Evolutionary conservation across 208 protist species (phyloP).

Genomic region (Leishmania turanica): DNA sequence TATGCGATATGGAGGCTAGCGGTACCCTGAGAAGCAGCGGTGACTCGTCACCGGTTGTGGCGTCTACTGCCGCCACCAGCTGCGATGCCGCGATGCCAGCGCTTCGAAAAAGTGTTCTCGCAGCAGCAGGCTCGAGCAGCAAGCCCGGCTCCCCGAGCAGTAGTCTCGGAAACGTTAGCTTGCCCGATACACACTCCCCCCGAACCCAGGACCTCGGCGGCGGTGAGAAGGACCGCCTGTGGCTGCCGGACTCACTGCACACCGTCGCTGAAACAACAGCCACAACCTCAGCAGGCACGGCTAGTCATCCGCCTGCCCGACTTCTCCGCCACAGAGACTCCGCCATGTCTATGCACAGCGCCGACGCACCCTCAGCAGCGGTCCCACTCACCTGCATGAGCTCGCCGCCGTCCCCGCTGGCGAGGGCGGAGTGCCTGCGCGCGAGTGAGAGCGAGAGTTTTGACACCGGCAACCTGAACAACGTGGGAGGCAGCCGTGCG

Average conservation of each 20-base stretch:
- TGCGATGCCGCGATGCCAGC: background rate
- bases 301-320: background rate
- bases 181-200: background rate
- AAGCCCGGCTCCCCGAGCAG: background rate
- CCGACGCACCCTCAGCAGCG: background rate
- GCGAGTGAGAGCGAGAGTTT: background rate
- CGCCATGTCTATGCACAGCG: background rate
- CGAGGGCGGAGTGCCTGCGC: background rate
- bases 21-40: background rate
- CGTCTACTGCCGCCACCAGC: background rate
- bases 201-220: background rate
- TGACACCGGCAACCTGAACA: background rate
- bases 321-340: background rate
- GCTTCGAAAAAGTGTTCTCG: background rate
- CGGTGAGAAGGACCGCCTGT: background rate
- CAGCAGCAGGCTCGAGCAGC: background rate
- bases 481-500: background rate
- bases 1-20: slow-evolving; percentile 1
- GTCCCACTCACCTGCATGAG: background rate
- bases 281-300: background rate
- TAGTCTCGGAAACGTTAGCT: background rate
- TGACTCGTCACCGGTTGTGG: background rate
- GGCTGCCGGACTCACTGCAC: background rate
- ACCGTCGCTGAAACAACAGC: background rate
- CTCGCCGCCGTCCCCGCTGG: background rate